Conservation (phyloP, 2,329 filamentous ascomycete species). For the Phaeophleospora eucalypticola region DNA sequence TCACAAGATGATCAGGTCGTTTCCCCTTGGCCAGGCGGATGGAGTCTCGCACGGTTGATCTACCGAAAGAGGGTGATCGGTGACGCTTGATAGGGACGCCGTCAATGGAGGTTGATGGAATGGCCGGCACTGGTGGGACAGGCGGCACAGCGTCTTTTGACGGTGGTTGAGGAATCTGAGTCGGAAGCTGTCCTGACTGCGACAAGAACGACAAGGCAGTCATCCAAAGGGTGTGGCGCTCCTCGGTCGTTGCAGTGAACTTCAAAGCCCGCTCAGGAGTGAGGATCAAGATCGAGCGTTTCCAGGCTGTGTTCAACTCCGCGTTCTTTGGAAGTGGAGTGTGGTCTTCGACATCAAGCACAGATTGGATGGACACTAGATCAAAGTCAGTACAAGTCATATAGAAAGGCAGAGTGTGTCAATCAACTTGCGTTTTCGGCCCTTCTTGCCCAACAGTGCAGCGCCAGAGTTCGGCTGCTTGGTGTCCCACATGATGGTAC, state of each 20-base stretch:
- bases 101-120: slow-evolving; percentile 25
- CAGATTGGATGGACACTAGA: slow-evolving; percentile 88
- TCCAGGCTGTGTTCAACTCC: slow-evolving; percentile 54
- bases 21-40: slow-evolving; percentile 78
- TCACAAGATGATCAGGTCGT: slow-evolving; percentile 22
- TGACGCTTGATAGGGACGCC: slow-evolving; percentile 27
- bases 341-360: slow-evolving; percentile 93
- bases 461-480: slow-evolving; percentile 88
- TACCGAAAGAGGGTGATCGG: slow-evolving; percentile 31
- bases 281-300: slow-evolving; percentile 89
- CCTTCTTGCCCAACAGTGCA: slow-evolving; percentile 88
- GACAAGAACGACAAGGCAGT: slow-evolving; percentile 92
- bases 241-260: slow-evolving; percentile 78
- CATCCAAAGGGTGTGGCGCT: slow-evolving; percentile 92
- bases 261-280: slow-evolving; percentile 92
- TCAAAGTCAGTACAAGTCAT: slow-evolving; percentile 6
- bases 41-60: slow-evolving; percentile 73
- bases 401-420: neutral
- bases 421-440: slow-evolving; percentile 78
- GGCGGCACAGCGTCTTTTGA: slow-evolving; percentile 9
- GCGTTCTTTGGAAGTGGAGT: slow-evolving; percentile 71
- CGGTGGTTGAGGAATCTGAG: slow-evolving; percentile 26
- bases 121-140: slow-evolving; percentile 27
- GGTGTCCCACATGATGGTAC: slow-evolving; percentile 95
- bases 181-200: slow-evolving; percentile 60